Conservation (phyloP, 495 filamentous ascomycete species). For the Pyrenula aspistea region DNA sequence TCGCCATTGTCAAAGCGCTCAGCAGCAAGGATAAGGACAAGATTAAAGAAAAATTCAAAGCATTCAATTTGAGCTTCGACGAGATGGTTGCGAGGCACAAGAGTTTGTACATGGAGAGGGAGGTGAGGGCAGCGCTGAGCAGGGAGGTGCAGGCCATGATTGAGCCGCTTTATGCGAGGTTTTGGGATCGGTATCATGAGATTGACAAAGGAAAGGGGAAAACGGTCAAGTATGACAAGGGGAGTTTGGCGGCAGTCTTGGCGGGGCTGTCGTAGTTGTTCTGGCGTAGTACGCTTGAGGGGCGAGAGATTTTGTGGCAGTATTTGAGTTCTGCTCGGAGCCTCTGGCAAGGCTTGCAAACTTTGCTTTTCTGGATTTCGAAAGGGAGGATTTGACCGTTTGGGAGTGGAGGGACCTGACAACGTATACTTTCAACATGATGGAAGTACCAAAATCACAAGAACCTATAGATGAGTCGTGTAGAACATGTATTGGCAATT, state of each 20-base stretch:
- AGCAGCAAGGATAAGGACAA: slow-evolving; percentile 83
- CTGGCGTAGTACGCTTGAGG: no score
- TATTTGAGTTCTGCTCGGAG: no score
- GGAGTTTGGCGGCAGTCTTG: slow-evolving; percentile 33
- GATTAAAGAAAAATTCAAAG: slow-evolving; percentile 90
- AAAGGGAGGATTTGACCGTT: no score
- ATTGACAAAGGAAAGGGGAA: slow-evolving; percentile 93
- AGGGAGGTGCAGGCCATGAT: slow-evolving; percentile 80
- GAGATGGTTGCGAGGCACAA: slow-evolving; percentile 75
- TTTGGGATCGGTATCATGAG: slow-evolving; percentile 97
- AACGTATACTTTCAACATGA: no score
- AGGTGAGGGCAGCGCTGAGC: slow-evolving; percentile 65
- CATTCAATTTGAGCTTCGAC: slow-evolving; percentile 86
- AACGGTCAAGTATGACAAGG: slow-evolving; percentile 95
- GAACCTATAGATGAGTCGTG: no score
- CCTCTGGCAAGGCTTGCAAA: no score
- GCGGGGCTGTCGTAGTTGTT: slow-evolving; percentile 25
- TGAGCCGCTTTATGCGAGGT: slow-evolving; percentile 86
- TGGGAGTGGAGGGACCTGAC: no score
- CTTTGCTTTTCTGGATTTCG: no score
- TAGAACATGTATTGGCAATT: no score
- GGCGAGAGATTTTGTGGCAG: no score
- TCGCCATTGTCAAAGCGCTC: slow-evolving; percentile 69
- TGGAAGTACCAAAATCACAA: no score
- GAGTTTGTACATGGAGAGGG: slow-evolving; percentile 68